A percentile compares a stretch with the other conserved stretches of the same genome.
phyloP scores from a whole-genome alignment of 2,329 filamentous ascomycete species.

The Orbilia oligospora region DNA sequence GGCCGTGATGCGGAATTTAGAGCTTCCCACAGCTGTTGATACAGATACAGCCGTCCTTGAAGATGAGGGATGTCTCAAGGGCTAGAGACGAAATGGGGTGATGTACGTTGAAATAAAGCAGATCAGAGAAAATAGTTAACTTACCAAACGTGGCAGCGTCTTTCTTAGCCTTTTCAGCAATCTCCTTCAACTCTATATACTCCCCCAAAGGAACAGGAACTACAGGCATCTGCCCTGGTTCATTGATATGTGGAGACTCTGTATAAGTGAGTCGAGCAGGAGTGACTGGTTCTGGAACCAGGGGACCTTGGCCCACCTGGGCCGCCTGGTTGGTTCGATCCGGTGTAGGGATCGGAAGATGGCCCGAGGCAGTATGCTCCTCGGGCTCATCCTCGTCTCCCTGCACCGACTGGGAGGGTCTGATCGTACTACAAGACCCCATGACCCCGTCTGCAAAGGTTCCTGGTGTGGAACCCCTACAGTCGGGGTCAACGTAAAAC shows the following conservation, averaged over 20 bases:
- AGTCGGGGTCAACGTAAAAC: constrained; percentile 10
- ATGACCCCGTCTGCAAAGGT: not conserved
- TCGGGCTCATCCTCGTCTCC: not conserved
- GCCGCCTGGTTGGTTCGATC: not conserved
- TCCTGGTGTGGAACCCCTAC: not conserved
- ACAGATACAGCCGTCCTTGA: not conserved
- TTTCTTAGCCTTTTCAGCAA: not conserved
- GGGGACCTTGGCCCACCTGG: no score
- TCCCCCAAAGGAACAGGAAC: not conserved
- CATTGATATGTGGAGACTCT: not conserved
- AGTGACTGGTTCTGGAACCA: no score
- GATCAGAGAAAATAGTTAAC: not conserved
- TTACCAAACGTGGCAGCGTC: not conserved
- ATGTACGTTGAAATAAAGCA: no score
- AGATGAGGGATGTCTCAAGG: not conserved
- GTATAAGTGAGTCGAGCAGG: not conserved
- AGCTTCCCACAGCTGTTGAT: not conserved
- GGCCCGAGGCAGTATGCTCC: not conserved
- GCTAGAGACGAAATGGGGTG: not conserved
- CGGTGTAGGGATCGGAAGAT: not conserved
- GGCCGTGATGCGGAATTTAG: not conserved
- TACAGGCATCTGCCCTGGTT: not conserved
- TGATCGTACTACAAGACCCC: not conserved
- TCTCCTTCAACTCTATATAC: not conserved
- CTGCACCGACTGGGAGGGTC: not conserved